Evolutionary conservation across 352 stramenopile genomes (phyloP).

Genomic region (Pythium myriotylum): DNA sequence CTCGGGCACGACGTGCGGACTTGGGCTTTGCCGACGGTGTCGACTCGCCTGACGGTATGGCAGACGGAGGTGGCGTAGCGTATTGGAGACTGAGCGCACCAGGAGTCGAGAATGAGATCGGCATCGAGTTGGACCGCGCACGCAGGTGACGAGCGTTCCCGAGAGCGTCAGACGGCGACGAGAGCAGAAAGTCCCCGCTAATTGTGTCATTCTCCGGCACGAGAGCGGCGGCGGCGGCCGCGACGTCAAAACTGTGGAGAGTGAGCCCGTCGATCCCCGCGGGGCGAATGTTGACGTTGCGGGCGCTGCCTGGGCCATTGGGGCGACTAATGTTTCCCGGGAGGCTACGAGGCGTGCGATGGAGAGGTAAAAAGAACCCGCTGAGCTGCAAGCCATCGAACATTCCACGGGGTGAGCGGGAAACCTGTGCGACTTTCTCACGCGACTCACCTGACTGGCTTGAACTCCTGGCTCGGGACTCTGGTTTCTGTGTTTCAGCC

Average conservation of each 20-base stretch:
- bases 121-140: slow-evolving; percentile 79
- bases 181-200: slow-evolving; percentile 8
- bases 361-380: slow-evolving; percentile 52
- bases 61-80: neutral
- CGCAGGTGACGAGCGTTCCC: slow-evolving; percentile 32
- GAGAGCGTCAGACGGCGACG: slow-evolving; percentile 19
- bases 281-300: slow-evolving; percentile 64
- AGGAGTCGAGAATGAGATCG: slow-evolving; percentile 38
- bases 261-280: slow-evolving; percentile 38
- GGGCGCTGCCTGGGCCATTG: slow-evolving; percentile 6
- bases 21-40: slow-evolving; percentile 11
- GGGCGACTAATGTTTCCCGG: slow-evolving; percentile 7
- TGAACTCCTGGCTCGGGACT: slow-evolving; percentile 28
- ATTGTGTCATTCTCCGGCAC: slow-evolving; percentile 26
- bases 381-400: slow-evolving; percentile 25
- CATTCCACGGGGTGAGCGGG: neutral
- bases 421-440: neutral
- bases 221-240: slow-evolving; percentile 7
- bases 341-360: slow-evolving; percentile 33
- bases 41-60: slow-evolving; percentile 3
- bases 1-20: slow-evolving; percentile 36
- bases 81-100: slow-evolving; percentile 3
- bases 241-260: slow-evolving; percentile 19
- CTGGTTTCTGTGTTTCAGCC: slow-evolving; percentile 67
- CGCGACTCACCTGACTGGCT: slow-evolving; percentile 13